Evolutionary conservation across 2,329 filamentous ascomycete species (phyloP).

Genomic region (Plectosphaerella sp.): DNA sequence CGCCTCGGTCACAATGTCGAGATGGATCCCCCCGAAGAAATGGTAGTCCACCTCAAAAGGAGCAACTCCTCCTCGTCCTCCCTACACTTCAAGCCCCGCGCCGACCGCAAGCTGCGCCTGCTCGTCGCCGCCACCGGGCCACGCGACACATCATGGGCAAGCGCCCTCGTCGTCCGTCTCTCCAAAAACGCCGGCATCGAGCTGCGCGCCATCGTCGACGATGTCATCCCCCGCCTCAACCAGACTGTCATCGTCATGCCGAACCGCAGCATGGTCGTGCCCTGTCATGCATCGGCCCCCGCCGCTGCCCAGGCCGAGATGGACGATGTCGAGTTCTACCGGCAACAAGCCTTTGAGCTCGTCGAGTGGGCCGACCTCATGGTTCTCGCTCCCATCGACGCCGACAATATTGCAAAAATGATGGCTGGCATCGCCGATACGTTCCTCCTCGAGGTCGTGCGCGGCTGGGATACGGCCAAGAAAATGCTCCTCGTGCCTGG

Average conservation of each 20-base stretch:
- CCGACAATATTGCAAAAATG: constrained; percentile 83
- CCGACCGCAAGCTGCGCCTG: constrained; percentile 48
- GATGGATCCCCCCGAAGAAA: constrained; percentile 3
- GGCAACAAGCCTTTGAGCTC: constrained; percentile 57
- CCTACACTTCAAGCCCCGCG: constrained; percentile 25
- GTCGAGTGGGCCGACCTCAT: constrained; percentile 87
- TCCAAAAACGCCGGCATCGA: constrained; percentile 61
- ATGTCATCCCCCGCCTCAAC: constrained; percentile 57
- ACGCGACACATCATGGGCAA: constrained; percentile 60
- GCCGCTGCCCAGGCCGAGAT: constrained; percentile 21
- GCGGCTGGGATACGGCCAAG: constrained; percentile 85
- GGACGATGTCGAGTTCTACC: constrained; percentile 48
- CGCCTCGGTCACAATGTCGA: background rate
- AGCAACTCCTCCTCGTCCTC: constrained; percentile 27
- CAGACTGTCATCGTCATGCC: constrained; percentile 59
- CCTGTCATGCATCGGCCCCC: constrained; percentile 19
- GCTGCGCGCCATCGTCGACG: constrained; percentile 59
- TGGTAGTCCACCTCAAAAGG: constrained; percentile 3
- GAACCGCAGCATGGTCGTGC: constrained; percentile 41
- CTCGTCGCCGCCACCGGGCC: constrained; percentile 63
- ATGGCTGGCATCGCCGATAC: constrained; percentile 78
- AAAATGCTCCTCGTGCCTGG: constrained; percentile 80
- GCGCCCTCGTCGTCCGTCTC: constrained; percentile 61
- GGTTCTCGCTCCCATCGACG: constrained; percentile 79
- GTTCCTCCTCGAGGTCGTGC: constrained; percentile 72